phyloP scores from a whole-genome alignment of 2,329 filamentous ascomycete genomes.

The Aspergillus arachidicola region DNA sequence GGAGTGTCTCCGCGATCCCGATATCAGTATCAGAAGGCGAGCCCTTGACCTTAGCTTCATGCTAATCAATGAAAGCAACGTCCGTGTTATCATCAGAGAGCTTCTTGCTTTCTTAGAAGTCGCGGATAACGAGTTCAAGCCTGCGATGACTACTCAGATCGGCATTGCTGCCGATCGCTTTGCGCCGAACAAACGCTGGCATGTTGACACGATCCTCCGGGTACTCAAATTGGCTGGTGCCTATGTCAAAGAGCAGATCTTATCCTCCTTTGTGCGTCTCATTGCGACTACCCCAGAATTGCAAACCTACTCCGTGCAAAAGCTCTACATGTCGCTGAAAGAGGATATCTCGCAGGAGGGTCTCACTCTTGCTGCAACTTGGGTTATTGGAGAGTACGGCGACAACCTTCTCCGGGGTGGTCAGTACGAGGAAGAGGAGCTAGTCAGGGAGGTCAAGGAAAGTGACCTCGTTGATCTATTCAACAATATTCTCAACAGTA shows the following conservation, averaged over 20 bases:
- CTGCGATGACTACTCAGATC: slow-evolving; percentile 97
- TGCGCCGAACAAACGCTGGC: slow-evolving; percentile 96
- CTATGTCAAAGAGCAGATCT: slow-evolving; percentile 95
- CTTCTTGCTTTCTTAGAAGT: slow-evolving; percentile 94
- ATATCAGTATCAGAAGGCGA: slow-evolving; percentile 94
- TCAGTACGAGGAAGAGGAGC: slow-evolving; percentile 90
- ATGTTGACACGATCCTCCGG: slow-evolving; percentile 95
- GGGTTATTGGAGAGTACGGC: slow-evolving; percentile 97
- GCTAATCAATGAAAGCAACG: slow-evolving; percentile 94
- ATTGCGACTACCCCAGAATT: slow-evolving; percentile 93
- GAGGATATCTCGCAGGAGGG: slow-evolving; percentile 98
- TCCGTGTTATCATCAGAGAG: slow-evolving; percentile 89
- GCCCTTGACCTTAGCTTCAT: slow-evolving; percentile 98
- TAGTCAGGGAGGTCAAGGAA: slow-evolving; percentile 80
- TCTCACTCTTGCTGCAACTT: slow-evolving; percentile 86
- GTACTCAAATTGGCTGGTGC: slow-evolving; percentile 92
- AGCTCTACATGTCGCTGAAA: slow-evolving; percentile 85
- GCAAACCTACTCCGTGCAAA: slow-evolving; percentile 95
- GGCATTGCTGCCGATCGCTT: slow-evolving; percentile 95
- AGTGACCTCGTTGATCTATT: slow-evolving; percentile 93
- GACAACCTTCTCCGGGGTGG: slow-evolving; percentile 86
- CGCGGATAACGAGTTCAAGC: slow-evolving; percentile 98
- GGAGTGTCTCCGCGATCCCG: slow-evolving; percentile 92
- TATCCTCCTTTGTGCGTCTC: slow-evolving; percentile 93
- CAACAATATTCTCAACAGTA: slow-evolving; percentile 87